A percentile compares a stretch with the other conserved stretches of the same genome.
These are phyloP conservation scores for Ramaria rubella DNA, from an alignment of 768 basidiomycete genomes.

Conservation along the genomic window DNA sequence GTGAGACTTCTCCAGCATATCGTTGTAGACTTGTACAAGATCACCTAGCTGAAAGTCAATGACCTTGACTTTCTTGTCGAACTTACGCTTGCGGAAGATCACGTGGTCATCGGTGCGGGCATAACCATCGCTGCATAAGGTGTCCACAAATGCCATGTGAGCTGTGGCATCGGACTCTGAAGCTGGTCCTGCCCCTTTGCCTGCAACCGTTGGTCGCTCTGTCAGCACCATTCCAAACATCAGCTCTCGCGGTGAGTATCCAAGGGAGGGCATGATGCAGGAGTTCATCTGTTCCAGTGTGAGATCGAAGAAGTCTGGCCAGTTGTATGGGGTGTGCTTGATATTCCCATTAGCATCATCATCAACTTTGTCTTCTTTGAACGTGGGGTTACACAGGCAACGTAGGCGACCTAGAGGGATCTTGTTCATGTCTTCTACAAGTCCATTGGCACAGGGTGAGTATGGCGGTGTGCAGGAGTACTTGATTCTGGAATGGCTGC, in stretches of 20 bases:
- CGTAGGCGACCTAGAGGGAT: background rate
- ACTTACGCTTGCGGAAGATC: slow-evolving; percentile 19
- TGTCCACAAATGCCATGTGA: slow-evolving; percentile 26
- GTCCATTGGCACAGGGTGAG: slow-evolving; percentile 12
- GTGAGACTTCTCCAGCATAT: slow-evolving; percentile 23
- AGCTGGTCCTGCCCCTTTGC: background rate
- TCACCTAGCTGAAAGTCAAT: slow-evolving; percentile 23
- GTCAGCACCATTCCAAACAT: slow-evolving; percentile 1
- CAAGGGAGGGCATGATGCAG: slow-evolving; percentile 5
- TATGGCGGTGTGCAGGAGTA: slow-evolving; percentile 7
- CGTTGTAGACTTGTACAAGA: slow-evolving; percentile 28
- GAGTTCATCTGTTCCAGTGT: slow-evolving; percentile 1
- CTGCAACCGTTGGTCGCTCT: background rate
- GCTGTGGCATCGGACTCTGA: too few species aligned
- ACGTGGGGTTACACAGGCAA: background rate
- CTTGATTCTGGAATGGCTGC: background rate
- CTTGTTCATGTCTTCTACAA: slow-evolving; percentile 7
- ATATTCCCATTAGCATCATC: background rate
- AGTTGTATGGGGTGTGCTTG: slow-evolving; percentile 1
- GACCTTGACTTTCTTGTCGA: slow-evolving; percentile 23
- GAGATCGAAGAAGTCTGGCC: slow-evolving; percentile 10
- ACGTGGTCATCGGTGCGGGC: slow-evolving; percentile 19
- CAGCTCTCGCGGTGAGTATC: slow-evolving; percentile 1
- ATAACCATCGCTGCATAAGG: slow-evolving; percentile 28
- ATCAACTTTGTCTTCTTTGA: background rate